Evolutionary conservation across 1,139 yeast genomes (phyloP).

Genomic region (Debaryomyces psychrophilus): DNA sequence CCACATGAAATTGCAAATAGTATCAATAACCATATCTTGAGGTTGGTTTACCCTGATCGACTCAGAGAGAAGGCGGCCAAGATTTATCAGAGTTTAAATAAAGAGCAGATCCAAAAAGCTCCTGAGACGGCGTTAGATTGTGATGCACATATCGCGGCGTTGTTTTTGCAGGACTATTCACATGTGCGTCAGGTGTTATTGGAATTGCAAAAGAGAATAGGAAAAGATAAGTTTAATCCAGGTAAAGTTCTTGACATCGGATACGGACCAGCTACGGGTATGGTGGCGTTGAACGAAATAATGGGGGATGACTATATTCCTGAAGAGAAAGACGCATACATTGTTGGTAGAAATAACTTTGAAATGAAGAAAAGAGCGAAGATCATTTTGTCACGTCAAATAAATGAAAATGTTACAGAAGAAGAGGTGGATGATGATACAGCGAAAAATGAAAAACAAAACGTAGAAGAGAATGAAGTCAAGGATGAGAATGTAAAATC

Average conservation of each 20-base stretch:
- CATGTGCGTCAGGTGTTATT: conserved; percentile 65
- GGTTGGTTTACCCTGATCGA: conserved; percentile 55
- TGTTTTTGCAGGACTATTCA: conserved; percentile 85
- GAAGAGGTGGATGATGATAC: conserved; percentile 15
- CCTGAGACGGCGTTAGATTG: conserved; percentile 62
- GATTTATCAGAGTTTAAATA: conserved; percentile 51
- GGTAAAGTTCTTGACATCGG: conserved; percentile 75
- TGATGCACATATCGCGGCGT: conserved; percentile 80
- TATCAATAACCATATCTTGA: conserved; percentile 62
- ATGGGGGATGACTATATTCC: conserved; percentile 70
- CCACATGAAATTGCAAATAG: conserved; percentile 57
- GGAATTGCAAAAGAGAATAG: conserved; percentile 64
- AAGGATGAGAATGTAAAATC: conserved; percentile 15
- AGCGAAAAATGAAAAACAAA: conserved; percentile 12
- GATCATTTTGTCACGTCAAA: conserved; percentile 70
- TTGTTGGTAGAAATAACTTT: conserved; percentile 61
- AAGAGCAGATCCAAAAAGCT: conserved; percentile 56
- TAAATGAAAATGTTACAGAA: conserved; percentile 47
- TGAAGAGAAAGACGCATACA: conserved; percentile 65
- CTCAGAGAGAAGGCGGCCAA: conserved; percentile 59
- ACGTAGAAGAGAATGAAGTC: conserved; percentile 18
- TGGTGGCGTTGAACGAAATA: conserved; percentile 82
- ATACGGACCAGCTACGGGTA: conserved; percentile 91
- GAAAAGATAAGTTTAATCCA: conserved; percentile 58
- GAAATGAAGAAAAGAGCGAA: conserved; percentile 84